These are phyloP conservation scores for Penicillium antarcticum DNA, from an alignment of 495 filamentous ascomycete genomes.

Conservation along the genomic window DNA sequence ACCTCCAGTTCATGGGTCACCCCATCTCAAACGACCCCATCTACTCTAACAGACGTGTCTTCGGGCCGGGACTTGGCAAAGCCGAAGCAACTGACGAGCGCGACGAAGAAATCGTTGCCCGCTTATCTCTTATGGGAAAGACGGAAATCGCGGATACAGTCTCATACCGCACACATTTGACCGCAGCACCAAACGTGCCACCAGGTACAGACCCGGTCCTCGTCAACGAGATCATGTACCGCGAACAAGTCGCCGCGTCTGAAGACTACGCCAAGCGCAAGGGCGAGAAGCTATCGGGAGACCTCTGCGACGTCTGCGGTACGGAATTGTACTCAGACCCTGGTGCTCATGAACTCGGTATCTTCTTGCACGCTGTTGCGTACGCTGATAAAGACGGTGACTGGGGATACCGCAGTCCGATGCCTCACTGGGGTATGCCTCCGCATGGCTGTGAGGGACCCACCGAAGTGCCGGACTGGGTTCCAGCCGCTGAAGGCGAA, in stretches of 20 bases:
- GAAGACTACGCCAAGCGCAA: constrained; percentile 72
- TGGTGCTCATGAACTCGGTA: constrained; percentile 79
- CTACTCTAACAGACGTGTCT: constrained; percentile 90
- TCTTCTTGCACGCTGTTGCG: constrained; percentile 87
- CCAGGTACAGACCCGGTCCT: constrained; percentile 36
- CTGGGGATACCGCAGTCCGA: constrained; percentile 82
- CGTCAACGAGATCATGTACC: constrained; percentile 41
- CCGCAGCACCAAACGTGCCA: constrained; percentile 38
- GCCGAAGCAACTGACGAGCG: constrained; percentile 64
- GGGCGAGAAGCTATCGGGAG: constrained; percentile 89
- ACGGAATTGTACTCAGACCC: constrained; percentile 93
- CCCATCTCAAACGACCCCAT: constrained; percentile 97
- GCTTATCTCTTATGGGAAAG: constrained; percentile 88
- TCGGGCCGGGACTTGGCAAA: constrained; percentile 73
- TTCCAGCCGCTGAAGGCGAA: constrained; percentile 28
- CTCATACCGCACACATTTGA: constrained; percentile 62
- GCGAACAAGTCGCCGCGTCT: constrained; percentile 79
- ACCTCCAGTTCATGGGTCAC: constrained; percentile 90
- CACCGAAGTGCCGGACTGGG: constrained; percentile 47
- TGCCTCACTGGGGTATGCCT: constrained; percentile 85
- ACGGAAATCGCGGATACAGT: constrained; percentile 83
- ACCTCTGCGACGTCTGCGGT: constrained; percentile 73
- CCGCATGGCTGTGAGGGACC: constrained; percentile 61
- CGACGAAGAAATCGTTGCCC: constrained; percentile 85
- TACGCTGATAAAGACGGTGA: constrained; percentile 77